Evolutionary conservation across 1,139 yeast genomes (phyloP), one percentile per base, ranked within the genome.

Genomic region (Saccharomyces hybrid): DNA sequence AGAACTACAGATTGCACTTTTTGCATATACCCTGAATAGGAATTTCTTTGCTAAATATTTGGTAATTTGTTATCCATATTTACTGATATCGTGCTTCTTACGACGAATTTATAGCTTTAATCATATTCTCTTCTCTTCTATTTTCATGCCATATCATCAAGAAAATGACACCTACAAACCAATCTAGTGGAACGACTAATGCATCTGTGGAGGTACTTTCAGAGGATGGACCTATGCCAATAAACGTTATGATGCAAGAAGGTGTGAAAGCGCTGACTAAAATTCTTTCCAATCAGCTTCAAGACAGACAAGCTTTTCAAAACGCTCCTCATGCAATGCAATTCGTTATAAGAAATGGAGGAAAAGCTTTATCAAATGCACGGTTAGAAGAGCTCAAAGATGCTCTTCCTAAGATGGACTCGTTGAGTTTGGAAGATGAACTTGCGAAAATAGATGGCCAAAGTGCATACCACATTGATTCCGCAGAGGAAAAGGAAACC

Each of bases 161-260:
- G n/a, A 38, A 38, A 38, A 38, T 53, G 59, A 11, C 54, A n/a
- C 31, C 50, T 8, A 25, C 32, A 47, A 50, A 29, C 9, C 46
- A 47, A 48, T 34, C 42, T 25, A 41, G 27, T 27, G 50, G 50
- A 3, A 54, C 46, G 26, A 57, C 54, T 2, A 57, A 58, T 34
- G 52, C 68, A 11, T 62, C 69, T 9, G 62, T 65, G 26, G 70
- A 66, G 41, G 52, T 66, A 6, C 61, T 63, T 9, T 62, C 67
- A 14, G 60, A 64, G 48, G 63, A 61, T 55, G 70, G 68, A 1
- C 65, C 69, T 2, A 60, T 66, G 31, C 67, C 69, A 41, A 60
- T 68, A 31, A 63, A 65, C 52, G 59, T 64, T 23, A 66, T 68
- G 70, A 66, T 67, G 69, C 69, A 65, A 57, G 68, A 67, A 55